Conservation (phyloP, 257 asterid species). For the Solanum appendiculatum region DNA sequence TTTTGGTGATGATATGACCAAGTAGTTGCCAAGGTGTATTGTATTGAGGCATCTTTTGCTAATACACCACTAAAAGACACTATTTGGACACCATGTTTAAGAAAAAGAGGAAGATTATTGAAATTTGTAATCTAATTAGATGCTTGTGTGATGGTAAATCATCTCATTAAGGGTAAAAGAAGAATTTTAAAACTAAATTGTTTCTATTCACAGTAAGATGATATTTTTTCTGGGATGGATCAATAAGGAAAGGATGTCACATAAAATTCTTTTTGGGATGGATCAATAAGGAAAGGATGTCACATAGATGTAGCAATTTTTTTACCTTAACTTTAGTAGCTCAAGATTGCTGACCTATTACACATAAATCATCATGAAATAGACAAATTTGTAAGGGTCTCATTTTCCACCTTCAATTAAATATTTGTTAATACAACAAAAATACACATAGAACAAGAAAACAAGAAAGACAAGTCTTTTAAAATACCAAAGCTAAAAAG, state of each 20-base stretch:
- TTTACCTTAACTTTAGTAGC: not conserved
- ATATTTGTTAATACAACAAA: not conserved
- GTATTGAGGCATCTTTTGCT: not conserved
- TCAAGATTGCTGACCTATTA: not conserved
- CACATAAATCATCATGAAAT: not conserved
- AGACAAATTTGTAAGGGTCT: not conserved
- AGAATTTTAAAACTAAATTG: too few species aligned
- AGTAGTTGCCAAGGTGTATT: not conserved
- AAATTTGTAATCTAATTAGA: not conserved
- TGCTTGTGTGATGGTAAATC: too few species aligned
- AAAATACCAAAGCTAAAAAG: not conserved
- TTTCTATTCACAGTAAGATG: not conserved
- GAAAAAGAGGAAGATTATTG: not conserved
- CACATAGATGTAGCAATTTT: not conserved
- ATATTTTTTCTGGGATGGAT: too few species aligned
- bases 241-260: not conserved
- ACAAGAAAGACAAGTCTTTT: not conserved
- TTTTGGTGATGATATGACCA: not conserved
- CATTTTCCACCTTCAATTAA: not conserved
- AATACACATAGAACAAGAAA: not conserved
- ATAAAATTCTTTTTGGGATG: not conserved
- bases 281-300: not conserved
- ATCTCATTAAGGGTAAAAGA: too few species aligned
- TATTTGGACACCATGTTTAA: not conserved
- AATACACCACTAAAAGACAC: not conserved